Base-by-base conservation (phyloP, 306 rosid genomes). In the Cicer bijugum region DNA sequence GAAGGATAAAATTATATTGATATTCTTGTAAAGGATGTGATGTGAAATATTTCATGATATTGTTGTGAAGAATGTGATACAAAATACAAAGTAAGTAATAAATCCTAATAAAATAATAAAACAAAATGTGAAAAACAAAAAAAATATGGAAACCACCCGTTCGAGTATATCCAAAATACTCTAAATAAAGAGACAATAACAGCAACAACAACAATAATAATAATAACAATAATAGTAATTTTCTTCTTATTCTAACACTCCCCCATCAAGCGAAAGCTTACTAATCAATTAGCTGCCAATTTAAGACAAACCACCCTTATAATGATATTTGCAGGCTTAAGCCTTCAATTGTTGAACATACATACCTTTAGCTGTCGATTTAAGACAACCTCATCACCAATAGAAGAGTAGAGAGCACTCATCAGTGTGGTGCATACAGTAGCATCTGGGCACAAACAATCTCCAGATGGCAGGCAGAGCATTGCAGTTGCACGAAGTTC, bases 401-500 rank as follows among this genome's bases (percentile, higher is more conserved):
- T 88, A 48, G 93, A 91, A 51, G 91, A 78, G 78, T 89, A 88
- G 40, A 94, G 95, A 73, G 97, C 89, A 91, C 96, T 91, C 50
- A 14, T 88, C 79, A 91, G 74, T 47, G 95, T 85, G 16, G 97
- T 80, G 80, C 99, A 94, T 39, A 90, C 91, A 6, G 95, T 85
- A 75, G 97, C 97, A 81, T 94, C 97, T 17, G 97, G 97, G 74
- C 82, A 77, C 82, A 94, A 75, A 85, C 97, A 88, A 80, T 94
- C 96, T 77, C 97, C 99, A 80, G 99, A 88, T 52, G 95, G 93
- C 75, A 87, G 78, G 84, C 99, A 94, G 67, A 94, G 95, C 97
- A 88, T 88, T 56, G 94, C 89, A 71, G 88, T 86, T 75, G 97
- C 97, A 74, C 86, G 95, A 90, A 91, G 88, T 86, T 94, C 93